Base-by-base conservation (phyloP, 2,329 filamentous ascomycete genomes). In the Phyllosticta paracitricarpa region DNA sequence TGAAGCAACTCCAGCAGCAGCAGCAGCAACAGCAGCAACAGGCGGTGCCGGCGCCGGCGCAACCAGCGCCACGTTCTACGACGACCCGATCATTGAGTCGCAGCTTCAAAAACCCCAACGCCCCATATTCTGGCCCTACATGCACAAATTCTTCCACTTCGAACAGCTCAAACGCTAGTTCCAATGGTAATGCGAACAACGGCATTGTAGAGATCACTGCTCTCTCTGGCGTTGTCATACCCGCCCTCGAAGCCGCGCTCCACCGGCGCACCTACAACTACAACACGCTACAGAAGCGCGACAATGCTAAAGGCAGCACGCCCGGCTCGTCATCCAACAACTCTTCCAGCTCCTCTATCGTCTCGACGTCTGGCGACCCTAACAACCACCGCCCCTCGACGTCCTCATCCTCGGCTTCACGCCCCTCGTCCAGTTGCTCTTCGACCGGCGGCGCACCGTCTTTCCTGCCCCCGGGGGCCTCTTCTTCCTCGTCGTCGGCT, bases 161-260 rank as follows among this genome's bases (percentile, higher is more conserved):
- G 54, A 59, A 57, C 64, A 63, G 57, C 65, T 65, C 54, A 58
- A 28, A 40, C 17, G n/a, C 19, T 3, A 28, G 48, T 17, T 58
- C 19, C 25, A 55, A 55, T 33, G 26, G 51, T 4, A 61, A 28
- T 28, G 51, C 26, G 4, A 56, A 24, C 9, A 61, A 58, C 14
- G 75, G 82, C 25, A 83, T 83, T 12, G 33, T 40, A 12, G 89
- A 95, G 62, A 82, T 96, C 24, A 94, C 95, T 59, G 91, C 92
- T 2, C 81, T 97, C 1, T 90, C 88, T 69, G 90, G 93, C 66
- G 93, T 99, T 57, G 90, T 99, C 48, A 86, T 97, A 64, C 94
- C 94, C 0, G 93, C 94, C 1, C 82, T 99, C 1, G 91, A 96
- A 74, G 89, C 94, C 66, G 91, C 94, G 7, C 84, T 97, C 22